phyloP scores from a whole-genome alignment of 2,329 filamentous ascomycete genomes.

The Cladosporium oxysporum region DNA sequence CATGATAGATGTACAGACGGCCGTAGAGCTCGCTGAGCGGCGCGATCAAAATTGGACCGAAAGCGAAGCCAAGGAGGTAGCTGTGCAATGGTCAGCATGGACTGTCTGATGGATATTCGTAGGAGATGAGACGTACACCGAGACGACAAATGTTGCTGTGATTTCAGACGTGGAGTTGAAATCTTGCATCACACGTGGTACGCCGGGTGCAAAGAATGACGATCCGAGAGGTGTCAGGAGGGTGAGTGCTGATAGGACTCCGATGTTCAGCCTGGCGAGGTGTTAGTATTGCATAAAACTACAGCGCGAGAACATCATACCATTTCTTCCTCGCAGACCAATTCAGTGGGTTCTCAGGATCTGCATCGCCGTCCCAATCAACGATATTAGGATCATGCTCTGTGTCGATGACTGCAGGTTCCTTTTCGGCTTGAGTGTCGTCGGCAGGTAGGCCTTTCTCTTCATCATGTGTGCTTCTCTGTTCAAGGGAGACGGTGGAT shows the following conservation, averaged over 20 bases:
- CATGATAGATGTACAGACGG: slow-evolving; percentile 15
- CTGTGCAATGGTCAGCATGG: not conserved
- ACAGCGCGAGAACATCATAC: slow-evolving; percentile 20
- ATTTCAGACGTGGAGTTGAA: slow-evolving; percentile 52
- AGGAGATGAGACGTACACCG: slow-evolving; percentile 33
- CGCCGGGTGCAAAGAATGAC: slow-evolving; percentile 50
- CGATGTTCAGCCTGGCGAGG: slow-evolving; percentile 38
- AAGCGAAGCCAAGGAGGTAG: slow-evolving; percentile 51
- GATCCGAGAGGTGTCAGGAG: slow-evolving; percentile 52
- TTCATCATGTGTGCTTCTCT: not conserved
- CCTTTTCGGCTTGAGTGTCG: not conserved
- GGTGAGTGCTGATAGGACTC: slow-evolving; percentile 45
- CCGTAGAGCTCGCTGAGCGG: slow-evolving; percentile 49
- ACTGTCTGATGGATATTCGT: slow-evolving; percentile 33
- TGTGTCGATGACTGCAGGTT: slow-evolving; percentile 37
- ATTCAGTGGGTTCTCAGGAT: slow-evolving; percentile 34
- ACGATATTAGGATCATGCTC: slow-evolving; percentile 32
- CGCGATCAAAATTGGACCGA: slow-evolving; percentile 52
- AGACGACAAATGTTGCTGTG: slow-evolving; percentile 50
- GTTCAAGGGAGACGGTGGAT: not conserved
- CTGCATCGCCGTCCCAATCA: slow-evolving; percentile 25
- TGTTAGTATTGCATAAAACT: not conserved
- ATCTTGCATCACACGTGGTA: slow-evolving; percentile 40
- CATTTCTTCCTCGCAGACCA: slow-evolving; percentile 41
- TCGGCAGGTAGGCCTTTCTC: slow-evolving; percentile 13